These are phyloP conservation scores for Mycocentrospora acerina DNA, from an alignment of 2,329 filamentous ascomycete species.

Conservation along the genomic window DNA sequence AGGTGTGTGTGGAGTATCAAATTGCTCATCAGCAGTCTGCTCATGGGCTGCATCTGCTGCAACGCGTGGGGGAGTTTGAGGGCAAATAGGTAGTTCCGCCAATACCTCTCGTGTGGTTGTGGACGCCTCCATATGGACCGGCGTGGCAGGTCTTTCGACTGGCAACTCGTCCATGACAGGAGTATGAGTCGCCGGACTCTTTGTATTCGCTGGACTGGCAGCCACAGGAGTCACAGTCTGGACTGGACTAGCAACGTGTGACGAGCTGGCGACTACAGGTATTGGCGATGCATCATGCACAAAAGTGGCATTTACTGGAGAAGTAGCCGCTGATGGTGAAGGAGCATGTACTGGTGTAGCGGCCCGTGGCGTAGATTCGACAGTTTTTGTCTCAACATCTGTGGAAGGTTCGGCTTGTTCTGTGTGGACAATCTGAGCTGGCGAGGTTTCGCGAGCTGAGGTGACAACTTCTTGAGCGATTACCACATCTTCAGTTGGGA, in stretches of 20 bases:
- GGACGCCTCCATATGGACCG: conserved; percentile 17
- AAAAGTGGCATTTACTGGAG: conserved; percentile 1
- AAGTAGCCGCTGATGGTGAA: conserved; percentile 1
- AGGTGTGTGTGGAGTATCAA: no score
- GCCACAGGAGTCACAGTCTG: no score
- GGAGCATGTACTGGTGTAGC: conserved; percentile 2
- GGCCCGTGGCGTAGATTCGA: not conserved
- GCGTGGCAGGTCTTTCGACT: conserved; percentile 15
- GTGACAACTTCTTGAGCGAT: no score
- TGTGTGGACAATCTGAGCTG: no score
- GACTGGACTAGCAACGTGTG: no score
- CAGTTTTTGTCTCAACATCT: no score
- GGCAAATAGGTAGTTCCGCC: conserved; percentile 16
- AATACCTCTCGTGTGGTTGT: conserved; percentile 14
- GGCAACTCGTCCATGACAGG: conserved; percentile 13
- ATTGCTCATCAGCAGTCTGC: conserved; percentile 8
- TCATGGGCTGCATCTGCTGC: conserved; percentile 27
- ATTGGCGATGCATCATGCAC: not conserved
- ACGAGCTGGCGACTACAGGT: no score
- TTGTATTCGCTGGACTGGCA: no score
- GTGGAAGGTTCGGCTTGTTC: no score
- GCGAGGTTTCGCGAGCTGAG: no score
- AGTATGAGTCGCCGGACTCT: no score
- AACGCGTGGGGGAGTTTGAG: conserved; percentile 22
- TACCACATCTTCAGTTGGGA: no score